Conservation (phyloP, 164 flowering plant genomes). For the Tinospora cordifolia region DNA sequence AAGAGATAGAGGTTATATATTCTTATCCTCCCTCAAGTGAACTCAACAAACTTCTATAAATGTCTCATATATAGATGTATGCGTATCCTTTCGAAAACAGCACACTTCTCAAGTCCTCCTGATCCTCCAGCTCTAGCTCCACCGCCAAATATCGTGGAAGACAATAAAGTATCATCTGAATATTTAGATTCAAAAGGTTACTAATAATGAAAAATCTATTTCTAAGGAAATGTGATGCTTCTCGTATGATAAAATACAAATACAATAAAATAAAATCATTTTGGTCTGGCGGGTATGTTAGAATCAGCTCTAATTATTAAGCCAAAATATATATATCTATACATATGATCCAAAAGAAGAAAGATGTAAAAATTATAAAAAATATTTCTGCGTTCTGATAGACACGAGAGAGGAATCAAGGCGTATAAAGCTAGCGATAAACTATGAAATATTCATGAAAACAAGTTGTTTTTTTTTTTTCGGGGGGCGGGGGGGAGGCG, state of each 20-base stretch:
- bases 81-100: conserved; percentile 2
- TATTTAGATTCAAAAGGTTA: not conserved
- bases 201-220: not conserved
- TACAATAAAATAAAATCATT: too few relatives aligned
- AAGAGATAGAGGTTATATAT: too few relatives aligned
- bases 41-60: not conserved
- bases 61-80: too few relatives aligned
- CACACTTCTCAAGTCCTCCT: not conserved
- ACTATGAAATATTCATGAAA: not conserved
- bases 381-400: not conserved
- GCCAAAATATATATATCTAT: too few relatives aligned
- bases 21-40: conserved; percentile 3
- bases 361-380: not conserved
- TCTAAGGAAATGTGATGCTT: conserved; percentile 3
- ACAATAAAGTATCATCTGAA: conserved; percentile 3
- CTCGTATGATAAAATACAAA: not conserved
- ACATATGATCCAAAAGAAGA: conserved; percentile 1
- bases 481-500: too few relatives aligned
- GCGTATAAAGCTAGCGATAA: not conserved
- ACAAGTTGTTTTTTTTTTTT: too few relatives aligned
- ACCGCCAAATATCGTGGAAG: not conserved
- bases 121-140: conserved; percentile 5
- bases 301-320: not conserved
- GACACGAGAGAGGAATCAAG: not conserved
- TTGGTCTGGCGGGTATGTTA: not conserved